Evolutionary conservation across 495 filamentous ascomycete genomes (phyloP), one percentile per base, ranked within the genome.

Genomic region (Emericellopsis terricola): DNA sequence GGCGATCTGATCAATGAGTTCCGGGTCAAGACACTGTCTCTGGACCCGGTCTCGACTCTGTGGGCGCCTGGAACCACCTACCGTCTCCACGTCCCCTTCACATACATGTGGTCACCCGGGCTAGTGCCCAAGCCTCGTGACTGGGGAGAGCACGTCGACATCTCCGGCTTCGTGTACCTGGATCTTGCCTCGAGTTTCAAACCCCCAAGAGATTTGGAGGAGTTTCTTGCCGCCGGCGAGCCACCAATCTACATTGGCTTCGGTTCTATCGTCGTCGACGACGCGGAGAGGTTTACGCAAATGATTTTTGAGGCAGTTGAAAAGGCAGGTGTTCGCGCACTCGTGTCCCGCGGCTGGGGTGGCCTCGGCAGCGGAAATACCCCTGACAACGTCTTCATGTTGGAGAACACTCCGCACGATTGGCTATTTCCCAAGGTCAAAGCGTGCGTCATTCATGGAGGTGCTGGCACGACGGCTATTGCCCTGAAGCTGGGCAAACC

Each of bases 41-140:
- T 83, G 3, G 73, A 81, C 36, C 71, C 75, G 1, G 62, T 84
- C 16, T 71, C 69, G 41, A 52, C 73, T 0, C 64, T 76, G 14
- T 73, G 69, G 57, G 79, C 73, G 1, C 78, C 81, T 5, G 69
- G 64, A 28, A 59, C 82, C 26, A 44, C 73, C 1, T 65, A 66
- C 39, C 62, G 68, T 7, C 56, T 85, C 7, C 61, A 64, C 18
- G 62, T 89, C n/a, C 81, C 81, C 8, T 73, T 73, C 42, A 82
- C 78, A 1, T 86, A 85, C 42, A 74, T 79, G 39, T 85, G 80
- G 80, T 76, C 78, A 18, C 81, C 82, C 0, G 71, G 76, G 4
- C 53, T 91, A n/a, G 73, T 91, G 10, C 69, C 80, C 0, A 86
- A 85, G 41, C 81, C 81, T 6, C 53, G 53, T 18, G 81, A 87